These are phyloP conservation scores for Athelia sp. DNA, from an alignment of 1,284 basidiomycete species.

Conservation along the genomic window DNA sequence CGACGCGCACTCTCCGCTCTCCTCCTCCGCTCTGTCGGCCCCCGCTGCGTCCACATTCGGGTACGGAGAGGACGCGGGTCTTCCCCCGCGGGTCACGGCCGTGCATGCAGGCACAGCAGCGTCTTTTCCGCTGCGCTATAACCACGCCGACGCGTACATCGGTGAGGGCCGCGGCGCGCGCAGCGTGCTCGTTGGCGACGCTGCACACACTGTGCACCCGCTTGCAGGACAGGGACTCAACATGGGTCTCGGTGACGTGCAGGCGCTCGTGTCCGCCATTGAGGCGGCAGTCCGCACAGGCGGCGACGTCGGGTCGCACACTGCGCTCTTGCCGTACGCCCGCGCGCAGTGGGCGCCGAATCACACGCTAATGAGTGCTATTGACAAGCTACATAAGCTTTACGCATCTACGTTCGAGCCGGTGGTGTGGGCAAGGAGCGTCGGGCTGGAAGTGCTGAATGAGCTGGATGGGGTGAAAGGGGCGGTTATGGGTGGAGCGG, in stretches of 20 bases:
- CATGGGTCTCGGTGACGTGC: slow-evolving; percentile 84
- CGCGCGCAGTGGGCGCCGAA: slow-evolving; percentile 81
- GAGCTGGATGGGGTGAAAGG: slow-evolving; percentile 81
- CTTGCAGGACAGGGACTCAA: slow-evolving; percentile 98
- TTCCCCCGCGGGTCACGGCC: slow-evolving; percentile 74
- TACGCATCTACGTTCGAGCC: slow-evolving; percentile 68
- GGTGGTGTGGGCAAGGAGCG: slow-evolving; percentile 81
- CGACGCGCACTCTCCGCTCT: slow-evolving; percentile 55
- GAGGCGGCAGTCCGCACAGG: slow-evolving; percentile 53
- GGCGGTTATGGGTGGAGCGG: slow-evolving; percentile 79
- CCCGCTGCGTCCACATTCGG: too few species aligned
- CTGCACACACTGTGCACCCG: slow-evolving; percentile 94
- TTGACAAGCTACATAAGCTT: slow-evolving; percentile 87
- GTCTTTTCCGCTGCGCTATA: slow-evolving; percentile 87
- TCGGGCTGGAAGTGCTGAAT: slow-evolving; percentile 88
- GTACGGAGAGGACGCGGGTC: slow-evolving; percentile 61
- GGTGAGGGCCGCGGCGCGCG: slow-evolving; percentile 64
- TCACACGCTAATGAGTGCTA: slow-evolving; percentile 76
- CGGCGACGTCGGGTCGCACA: slow-evolving; percentile 82
- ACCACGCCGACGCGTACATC: slow-evolving; percentile 85
- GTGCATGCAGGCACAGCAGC: slow-evolving; percentile 80
- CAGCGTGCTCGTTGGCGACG: slow-evolving; percentile 91
- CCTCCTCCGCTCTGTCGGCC: slow-evolving; percentile 35
- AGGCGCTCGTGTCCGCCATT: slow-evolving; percentile 64
- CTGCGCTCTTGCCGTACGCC: slow-evolving; percentile 72